These are phyloP conservation scores for Cyamopsis tetragonoloba DNA, from an alignment of 306 rosid species.

Conservation along the genomic window DNA sequence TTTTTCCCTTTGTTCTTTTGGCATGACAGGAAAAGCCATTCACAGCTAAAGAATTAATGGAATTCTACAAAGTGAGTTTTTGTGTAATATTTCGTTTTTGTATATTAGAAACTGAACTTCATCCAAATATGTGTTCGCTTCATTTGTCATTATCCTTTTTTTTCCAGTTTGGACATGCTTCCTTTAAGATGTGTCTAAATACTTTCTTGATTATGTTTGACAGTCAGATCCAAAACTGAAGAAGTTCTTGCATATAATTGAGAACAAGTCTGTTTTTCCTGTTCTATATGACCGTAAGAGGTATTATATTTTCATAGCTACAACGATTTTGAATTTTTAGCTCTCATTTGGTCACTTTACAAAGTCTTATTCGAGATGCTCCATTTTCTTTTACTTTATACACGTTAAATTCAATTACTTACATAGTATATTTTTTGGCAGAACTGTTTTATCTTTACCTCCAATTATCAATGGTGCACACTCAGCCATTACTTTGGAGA, in stretches of 20 bases:
- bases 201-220: conserved; percentile 28
- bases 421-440: conserved; percentile 31
- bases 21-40: conserved; percentile 59
- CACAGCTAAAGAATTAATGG: conserved; percentile 89
- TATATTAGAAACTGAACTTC: too few relatives aligned
- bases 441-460: conserved; percentile 88
- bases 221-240: conserved; percentile 95
- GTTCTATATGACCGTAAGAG: conserved; percentile 74
- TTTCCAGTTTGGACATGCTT: background rate
- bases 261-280: conserved; percentile 73
- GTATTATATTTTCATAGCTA: conserved; percentile 34
- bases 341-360: background rate
- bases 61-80: conserved; percentile 81
- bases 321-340: conserved; percentile 19
- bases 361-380: background rate
- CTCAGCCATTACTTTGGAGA: conserved; percentile 85
- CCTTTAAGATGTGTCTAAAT: conserved; percentile 1
- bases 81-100: conserved; percentile 12
- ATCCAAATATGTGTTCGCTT: conserved; percentile 4
- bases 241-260: conserved; percentile 94
- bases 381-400: background rate
- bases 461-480: conserved; percentile 94
- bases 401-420: conserved; percentile 16
- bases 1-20: background rate
- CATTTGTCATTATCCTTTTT: background rate